Conservation (phyloP, 1,284 basidiomycete species). For the Mycena citricolor region DNA sequence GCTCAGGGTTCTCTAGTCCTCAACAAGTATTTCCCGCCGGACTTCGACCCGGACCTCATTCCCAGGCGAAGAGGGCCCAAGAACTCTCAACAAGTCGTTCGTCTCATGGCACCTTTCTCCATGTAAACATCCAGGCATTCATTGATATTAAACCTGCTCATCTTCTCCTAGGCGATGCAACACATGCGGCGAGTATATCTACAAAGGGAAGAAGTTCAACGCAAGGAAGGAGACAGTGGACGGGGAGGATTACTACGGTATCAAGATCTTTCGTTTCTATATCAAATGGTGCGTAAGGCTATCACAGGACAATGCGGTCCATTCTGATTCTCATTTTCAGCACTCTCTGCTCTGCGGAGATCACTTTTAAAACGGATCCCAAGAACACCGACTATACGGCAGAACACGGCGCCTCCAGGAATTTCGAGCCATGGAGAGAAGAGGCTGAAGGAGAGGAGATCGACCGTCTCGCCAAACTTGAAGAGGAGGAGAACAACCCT, state of each 20-base stretch:
- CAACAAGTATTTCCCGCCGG: slow-evolving; percentile 91
- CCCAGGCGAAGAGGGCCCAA: slow-evolving; percentile 85
- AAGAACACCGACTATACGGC: slow-evolving; percentile 94
- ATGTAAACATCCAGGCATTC: slow-evolving; percentile 59
- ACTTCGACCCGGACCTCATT: slow-evolving; percentile 98
- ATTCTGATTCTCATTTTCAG: slow-evolving; percentile 37
- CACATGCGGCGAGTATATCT: slow-evolving; percentile 96
- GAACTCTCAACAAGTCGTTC: slow-evolving; percentile 94
- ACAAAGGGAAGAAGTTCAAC: slow-evolving; percentile 99
- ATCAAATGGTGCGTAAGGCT: slow-evolving; percentile 66
- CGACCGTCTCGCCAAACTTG: slow-evolving; percentile 74
- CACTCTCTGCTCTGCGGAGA: slow-evolving; percentile 93
- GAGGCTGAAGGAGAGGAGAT: slow-evolving; percentile 72
- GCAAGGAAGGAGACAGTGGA: slow-evolving; percentile 97
- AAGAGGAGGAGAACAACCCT: slow-evolving; percentile 90
- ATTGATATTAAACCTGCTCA: slow-evolving; percentile 1
- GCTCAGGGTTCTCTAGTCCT: slow-evolving; percentile 51
- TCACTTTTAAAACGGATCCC: slow-evolving; percentile 99
- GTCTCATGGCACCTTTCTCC: slow-evolving; percentile 98
- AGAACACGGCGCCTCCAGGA: slow-evolving; percentile 92
- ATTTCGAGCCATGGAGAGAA: slow-evolving; percentile 92
- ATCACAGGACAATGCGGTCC: background rate
- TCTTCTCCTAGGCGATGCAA: slow-evolving; percentile 70
- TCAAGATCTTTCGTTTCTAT: slow-evolving; percentile 91
- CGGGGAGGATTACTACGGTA: slow-evolving; percentile 96